Conservation (phyloP, 2,329 filamentous ascomycete genomes). For the Metarhizium guizhouense region DNA sequence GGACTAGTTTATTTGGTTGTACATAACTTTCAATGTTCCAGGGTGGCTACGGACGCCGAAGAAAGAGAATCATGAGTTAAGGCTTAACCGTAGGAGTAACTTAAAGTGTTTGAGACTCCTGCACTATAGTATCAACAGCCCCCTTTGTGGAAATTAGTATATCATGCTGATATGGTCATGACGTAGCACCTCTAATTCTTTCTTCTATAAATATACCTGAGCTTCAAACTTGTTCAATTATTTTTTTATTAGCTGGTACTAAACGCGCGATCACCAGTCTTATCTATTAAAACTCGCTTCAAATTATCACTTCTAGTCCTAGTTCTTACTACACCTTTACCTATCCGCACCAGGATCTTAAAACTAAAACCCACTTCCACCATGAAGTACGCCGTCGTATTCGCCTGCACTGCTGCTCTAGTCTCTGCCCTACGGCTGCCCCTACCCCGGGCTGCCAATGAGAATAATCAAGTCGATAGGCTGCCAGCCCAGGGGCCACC, state of each 20-base stretch:
- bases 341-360: not conserved
- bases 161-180: not conserved
- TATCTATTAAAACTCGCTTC: not conserved
- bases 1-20: too few relatives aligned
- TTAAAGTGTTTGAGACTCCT: too few relatives aligned
- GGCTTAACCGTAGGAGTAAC: too few relatives aligned
- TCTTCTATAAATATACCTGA: not conserved
- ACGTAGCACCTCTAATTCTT: not conserved
- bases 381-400: not conserved
- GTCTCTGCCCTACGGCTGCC: not conserved
- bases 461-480: too few relatives aligned
- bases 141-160: too few relatives aligned
- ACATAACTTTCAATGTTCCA: too few relatives aligned
- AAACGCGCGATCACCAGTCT: not conserved
- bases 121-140: too few relatives aligned
- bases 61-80: too few relatives aligned
- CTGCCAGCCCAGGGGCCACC: too few relatives aligned
- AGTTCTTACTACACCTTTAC: not conserved
- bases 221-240: not conserved
- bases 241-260: not conserved
- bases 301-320: not conserved
- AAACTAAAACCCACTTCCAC: not conserved
- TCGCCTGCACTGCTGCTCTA: not conserved
- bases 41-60: too few relatives aligned
- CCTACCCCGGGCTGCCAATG: too few relatives aligned